These are phyloP conservation scores for Stemphylium vesicarium DNA, from an alignment of 2,329 filamentous ascomycete species.

Conservation along the genomic window DNA sequence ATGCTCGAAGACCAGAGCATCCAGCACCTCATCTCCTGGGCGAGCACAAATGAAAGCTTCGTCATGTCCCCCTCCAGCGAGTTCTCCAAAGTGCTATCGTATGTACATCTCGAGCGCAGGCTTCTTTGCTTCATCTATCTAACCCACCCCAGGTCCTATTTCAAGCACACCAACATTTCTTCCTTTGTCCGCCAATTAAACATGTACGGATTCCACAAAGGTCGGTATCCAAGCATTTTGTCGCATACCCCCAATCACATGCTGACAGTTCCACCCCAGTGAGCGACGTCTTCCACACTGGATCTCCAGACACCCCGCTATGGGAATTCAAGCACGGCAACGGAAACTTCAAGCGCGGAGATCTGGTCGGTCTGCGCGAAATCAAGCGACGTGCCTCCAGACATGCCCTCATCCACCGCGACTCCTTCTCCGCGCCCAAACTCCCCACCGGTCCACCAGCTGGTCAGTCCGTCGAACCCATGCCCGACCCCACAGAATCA, in stretches of 20 bases:
- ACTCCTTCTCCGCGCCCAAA: slow-evolving; percentile 81
- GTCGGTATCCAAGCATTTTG: slow-evolving; percentile 54
- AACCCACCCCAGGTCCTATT: slow-evolving; percentile 77
- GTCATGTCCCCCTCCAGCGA: slow-evolving; percentile 98
- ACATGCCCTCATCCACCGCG: slow-evolving; percentile 90
- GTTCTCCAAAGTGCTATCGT: slow-evolving; percentile 98
- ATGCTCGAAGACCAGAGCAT: slow-evolving; percentile 96
- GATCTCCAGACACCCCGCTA: slow-evolving; percentile 87
- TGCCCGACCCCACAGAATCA: slow-evolving; percentile 79
- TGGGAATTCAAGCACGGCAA: slow-evolving; percentile 99
- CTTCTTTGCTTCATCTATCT: slow-evolving; percentile 35
- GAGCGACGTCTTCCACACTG: slow-evolving; percentile 97
- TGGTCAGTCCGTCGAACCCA: slow-evolving; percentile 82
- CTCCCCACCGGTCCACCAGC: slow-evolving; percentile 73
- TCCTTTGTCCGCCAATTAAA: slow-evolving; percentile 98
- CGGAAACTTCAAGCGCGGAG: slow-evolving; percentile 94
- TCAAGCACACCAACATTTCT: slow-evolving; percentile 99
- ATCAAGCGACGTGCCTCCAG: slow-evolving; percentile 95
- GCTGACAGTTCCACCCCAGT: slow-evolving; percentile 60
- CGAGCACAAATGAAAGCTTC: slow-evolving; percentile 90
- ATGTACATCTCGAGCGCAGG: slow-evolving; percentile 54
- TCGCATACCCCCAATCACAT: not conserved
- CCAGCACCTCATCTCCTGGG: slow-evolving; percentile 96
- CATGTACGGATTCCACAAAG: slow-evolving; percentile 99
- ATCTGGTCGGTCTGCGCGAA: slow-evolving; percentile 87